Percentiles rank a stretch among this genome's conserved stretches.
Conservation (phyloP, 2,329 filamentous ascomycete genomes). For the Tolypocladium tundrense region DNA sequence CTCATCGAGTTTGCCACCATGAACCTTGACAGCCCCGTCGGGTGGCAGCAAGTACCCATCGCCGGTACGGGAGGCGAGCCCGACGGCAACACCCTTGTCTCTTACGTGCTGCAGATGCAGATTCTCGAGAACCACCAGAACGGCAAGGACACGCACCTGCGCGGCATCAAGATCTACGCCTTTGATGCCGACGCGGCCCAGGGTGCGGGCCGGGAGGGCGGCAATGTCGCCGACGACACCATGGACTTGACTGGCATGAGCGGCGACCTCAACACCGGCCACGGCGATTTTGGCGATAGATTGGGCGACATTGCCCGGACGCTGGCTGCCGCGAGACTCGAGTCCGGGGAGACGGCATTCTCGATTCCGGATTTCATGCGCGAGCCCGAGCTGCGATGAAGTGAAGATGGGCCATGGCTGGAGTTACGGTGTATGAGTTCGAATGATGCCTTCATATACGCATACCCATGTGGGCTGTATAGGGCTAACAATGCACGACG, state of each 20-base stretch:
- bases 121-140: constrained; percentile 98
- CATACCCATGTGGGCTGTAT: not conserved
- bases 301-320: constrained; percentile 17
- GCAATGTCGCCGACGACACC: constrained; percentile 17
- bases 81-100: constrained; percentile 67
- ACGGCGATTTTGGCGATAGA: constrained; percentile 7
- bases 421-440: not conserved
- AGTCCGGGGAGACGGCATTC: constrained; percentile 23
- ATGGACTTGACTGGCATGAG: constrained; percentile 13
- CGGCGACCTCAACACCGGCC: constrained; percentile 4
- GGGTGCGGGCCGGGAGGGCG: constrained; percentile 24
- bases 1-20: constrained; percentile 80
- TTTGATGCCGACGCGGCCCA: constrained; percentile 39
- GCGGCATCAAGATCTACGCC: constrained; percentile 79
- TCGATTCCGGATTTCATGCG: constrained; percentile 31
- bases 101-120: constrained; percentile 81
- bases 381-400: constrained; percentile 30
- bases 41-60: constrained; percentile 80
- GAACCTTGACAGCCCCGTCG: constrained; percentile 66
- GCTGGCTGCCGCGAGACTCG: constrained; percentile 16
- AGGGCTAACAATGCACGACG: not conserved
- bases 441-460: not conserved
- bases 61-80: constrained; percentile 43
- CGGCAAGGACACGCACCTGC: constrained; percentile 95
- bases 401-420: not conserved